A percentile compares a stretch with the other conserved stretches of the same genome.
Evolutionary conservation across 2,329 filamentous ascomycete species (phyloP).

Genomic region (Claviceps pazoutovae): DNA sequence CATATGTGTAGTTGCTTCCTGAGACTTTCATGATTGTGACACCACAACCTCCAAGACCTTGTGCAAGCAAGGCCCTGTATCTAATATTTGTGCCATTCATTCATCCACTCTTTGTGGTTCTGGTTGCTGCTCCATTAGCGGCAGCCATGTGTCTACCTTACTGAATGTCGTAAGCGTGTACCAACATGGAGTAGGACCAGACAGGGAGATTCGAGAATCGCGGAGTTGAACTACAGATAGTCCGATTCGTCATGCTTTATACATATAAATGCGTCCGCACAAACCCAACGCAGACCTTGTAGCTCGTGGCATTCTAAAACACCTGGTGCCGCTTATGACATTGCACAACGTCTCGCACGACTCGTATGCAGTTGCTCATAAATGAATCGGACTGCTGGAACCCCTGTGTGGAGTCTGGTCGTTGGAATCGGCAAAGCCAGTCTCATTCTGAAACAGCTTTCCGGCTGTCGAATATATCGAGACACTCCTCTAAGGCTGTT

Average conservation of each 20-base stretch:
- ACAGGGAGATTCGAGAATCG: background rate
- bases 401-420: too few species aligned
- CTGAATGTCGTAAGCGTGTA: background rate
- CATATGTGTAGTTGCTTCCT: background rate
- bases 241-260: background rate
- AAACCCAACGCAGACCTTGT: background rate
- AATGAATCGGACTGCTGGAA: too few species aligned
- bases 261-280: background rate
- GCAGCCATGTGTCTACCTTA: background rate
- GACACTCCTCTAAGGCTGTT: constrained; percentile 4
- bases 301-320: too few species aligned
- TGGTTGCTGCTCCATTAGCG: background rate
- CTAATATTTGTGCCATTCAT: background rate
- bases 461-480: constrained; percentile 3
- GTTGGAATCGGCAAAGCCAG: too few species aligned
- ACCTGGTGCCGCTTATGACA: too few species aligned
- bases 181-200: background rate
- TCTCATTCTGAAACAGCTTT: background rate
- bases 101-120: background rate
- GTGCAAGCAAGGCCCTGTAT: background rate
- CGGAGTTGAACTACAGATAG: background rate
- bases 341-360: background rate
- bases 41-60: background rate
- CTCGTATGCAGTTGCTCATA: too few species aligned
- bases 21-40: background rate